Base-by-base conservation (phyloP, 306 rosid genomes). In the Cercis canadensis region DNA sequence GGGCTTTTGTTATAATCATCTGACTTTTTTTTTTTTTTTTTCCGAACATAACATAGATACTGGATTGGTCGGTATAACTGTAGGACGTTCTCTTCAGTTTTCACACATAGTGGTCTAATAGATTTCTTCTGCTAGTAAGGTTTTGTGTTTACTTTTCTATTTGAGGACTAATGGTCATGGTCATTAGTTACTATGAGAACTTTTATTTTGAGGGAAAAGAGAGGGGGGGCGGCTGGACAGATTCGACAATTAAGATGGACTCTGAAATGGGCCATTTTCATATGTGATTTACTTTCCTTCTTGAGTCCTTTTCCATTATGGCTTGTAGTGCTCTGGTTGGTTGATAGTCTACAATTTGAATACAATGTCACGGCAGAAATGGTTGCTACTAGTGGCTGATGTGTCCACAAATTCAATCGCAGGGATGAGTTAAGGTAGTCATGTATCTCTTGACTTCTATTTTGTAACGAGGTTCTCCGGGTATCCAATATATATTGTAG, bases 291-390 rank as follows among this genome's bases (percentile, higher is more conserved):
- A 45, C 40, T 52, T 45, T 78, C 55, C 11, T 53, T 57, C 57
- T 32, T 16, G 10, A 67, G 55, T 52, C 68, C 4, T 33, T 72
- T 67, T 62, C 52, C 53, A 12, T 71, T 34, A 18, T 45, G 46
- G 50, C 51, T 57, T 79, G 60, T 36, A 44, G 33, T 67, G 58
- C 62, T 65, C 13, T 75, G 53, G 40, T 43, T 60, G 59, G 49
- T 61, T 69, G 56, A 69, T 54, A 55, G 56, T 77, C 65, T 55
- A 75, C 73, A 33, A 62, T 57, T 61, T 18, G 29, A 39, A 78
- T 53, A 15, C 57, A 62, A 39, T 67, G 54, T 55, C 69, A 66
- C 40, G 7, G 47, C 74, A n/a, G n/a, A n/a, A n/a, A n/a, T n/a
- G n/a, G n/a, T n/a, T n/a, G n/a, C n/a, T n/a, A n/a, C n/a, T n/a